A percentile compares a stretch with the other conserved stretches of the same genome.
These are phyloP conservation scores for Heritiera fomes DNA, from an alignment of 345 rosid species.

Conservation along the genomic window DNA sequence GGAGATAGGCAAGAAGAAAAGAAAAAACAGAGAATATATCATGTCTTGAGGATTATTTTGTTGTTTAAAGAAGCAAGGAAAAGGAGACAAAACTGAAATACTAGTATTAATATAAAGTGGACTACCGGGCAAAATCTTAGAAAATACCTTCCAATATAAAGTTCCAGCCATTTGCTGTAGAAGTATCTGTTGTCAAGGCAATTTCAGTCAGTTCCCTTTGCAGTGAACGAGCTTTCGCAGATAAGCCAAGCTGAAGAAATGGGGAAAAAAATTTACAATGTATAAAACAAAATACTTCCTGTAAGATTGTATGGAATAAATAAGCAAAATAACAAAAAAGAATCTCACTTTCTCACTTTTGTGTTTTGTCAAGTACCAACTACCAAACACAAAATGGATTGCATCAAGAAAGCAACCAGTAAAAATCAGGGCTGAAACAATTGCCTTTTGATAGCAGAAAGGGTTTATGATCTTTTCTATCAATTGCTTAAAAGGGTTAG, in stretches of 20 bases:
- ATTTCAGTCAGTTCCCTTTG: constrained; percentile 30
- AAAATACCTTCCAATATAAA: constrained; percentile 17
- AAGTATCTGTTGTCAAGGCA: constrained; percentile 24
- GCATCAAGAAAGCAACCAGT: neutral
- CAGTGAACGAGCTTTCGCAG: constrained; percentile 29
- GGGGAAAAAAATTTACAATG: neutral
- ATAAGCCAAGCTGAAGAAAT: constrained; percentile 26
- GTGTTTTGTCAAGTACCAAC: neutral
- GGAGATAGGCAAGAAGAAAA: neutral
- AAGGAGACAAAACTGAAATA: neutral
- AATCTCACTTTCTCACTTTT: neutral
- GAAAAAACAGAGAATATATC: neutral
- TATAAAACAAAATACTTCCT: neutral
- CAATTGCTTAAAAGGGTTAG: neutral
- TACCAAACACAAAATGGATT: neutral
- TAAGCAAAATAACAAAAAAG: neutral
- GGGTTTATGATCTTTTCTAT: neutral
- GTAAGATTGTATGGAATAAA: neutral
- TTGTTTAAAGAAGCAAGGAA: neutral
- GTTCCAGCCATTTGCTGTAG: constrained; percentile 24
- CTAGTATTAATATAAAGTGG: neutral
- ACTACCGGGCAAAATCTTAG: neutral
- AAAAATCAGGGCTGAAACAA: neutral
- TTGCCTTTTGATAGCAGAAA: neutral
- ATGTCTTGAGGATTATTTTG: neutral